Evolutionary conservation across 2,329 filamentous ascomycete genomes (phyloP).

Genomic region (Apiospora koreana): DNA sequence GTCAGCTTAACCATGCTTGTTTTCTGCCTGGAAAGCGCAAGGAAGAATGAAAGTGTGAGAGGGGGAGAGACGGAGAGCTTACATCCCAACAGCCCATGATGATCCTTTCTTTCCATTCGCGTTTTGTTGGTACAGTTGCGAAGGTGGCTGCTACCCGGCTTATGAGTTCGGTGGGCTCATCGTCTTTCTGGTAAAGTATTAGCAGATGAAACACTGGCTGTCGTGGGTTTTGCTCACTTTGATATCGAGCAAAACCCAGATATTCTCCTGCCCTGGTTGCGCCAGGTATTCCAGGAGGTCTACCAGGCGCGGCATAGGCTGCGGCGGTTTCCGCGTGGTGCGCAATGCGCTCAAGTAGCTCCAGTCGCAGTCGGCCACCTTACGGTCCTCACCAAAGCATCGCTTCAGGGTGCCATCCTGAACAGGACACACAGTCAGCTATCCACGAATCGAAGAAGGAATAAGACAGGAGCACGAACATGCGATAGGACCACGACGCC

Average conservation of each 20-base stretch:
- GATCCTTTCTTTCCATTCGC: slow-evolving; percentile 72
- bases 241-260: slow-evolving; percentile 87
- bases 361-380: slow-evolving; percentile 77
- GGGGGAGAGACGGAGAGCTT: no score
- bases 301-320: slow-evolving; percentile 70
- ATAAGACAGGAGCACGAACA: slow-evolving; percentile 44
- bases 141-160: slow-evolving; percentile 66
- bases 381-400: slow-evolving; percentile 76
- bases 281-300: slow-evolving; percentile 76
- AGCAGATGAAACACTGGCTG: no score
- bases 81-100: slow-evolving; percentile 83
- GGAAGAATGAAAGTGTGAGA: no score
- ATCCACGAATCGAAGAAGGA: not conserved
- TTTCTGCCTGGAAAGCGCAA: no score
- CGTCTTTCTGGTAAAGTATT: slow-evolving; percentile 58
- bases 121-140: slow-evolving; percentile 45
- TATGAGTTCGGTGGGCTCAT: slow-evolving; percentile 72
- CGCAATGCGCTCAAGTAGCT: slow-evolving; percentile 67
- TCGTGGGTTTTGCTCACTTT: slow-evolving; percentile 63
- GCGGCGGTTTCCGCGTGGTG: slow-evolving; percentile 67
- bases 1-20: no score
- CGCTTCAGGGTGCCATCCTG: slow-evolving; percentile 76
- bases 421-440: not conserved
- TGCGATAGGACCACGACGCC: slow-evolving; percentile 84
- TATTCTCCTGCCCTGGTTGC: slow-evolving; percentile 61